Base-by-base conservation (phyloP, 2,329 filamentous ascomycete species). In the Zasmidium angulare region DNA sequence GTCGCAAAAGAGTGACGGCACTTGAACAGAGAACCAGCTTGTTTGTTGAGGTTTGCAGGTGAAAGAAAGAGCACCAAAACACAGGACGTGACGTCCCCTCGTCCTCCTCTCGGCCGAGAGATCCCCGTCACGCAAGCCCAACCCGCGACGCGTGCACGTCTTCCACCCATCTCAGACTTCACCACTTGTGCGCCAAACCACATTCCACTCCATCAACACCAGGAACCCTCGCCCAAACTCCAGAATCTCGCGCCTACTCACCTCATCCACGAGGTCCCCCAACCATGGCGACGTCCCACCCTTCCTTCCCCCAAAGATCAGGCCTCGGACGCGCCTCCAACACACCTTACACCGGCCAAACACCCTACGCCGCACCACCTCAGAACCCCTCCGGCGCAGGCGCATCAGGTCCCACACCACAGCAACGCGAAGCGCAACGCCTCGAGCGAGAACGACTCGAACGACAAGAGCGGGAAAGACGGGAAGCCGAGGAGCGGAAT, bases 271-370 rank as follows among this genome's bases (percentile, higher is more conserved):
- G 46, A 58, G 53, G 60, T 54, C 50, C 51, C 43, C 3, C 26
- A 19, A 68, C 61, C 66, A 83, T 83, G 82, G 81, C 83, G 64
- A 82, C 79, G 71, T 80, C 79, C 59, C 81, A 82, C 64, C 81
- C 83, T 68, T 76, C 81, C 52, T 85, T 86, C 69, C 81, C 80
- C 65, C 81, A 81, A 66, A 80, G 79, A 66, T 67, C 75, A 31
- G 79, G 79, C 60, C 79, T 84, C 66, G 55, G 59, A 46, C 63
- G 63, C 55, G 77, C 58, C 31, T 63, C 75, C 53, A 73, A 73
- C 47, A 65, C 77, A 71, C 68, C 63, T 31, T 72, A 69, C 53
- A 65, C 64, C 23, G 56, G 62, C 12, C 65, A 68, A 48, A 69
- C 69, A 36, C 66, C 68, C n/a, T 73, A 68, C 59, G 65, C 75